These are phyloP conservation scores for Beauveria sp. DNA, from an alignment of 2,329 filamentous ascomycete species.

Conservation along the genomic window DNA sequence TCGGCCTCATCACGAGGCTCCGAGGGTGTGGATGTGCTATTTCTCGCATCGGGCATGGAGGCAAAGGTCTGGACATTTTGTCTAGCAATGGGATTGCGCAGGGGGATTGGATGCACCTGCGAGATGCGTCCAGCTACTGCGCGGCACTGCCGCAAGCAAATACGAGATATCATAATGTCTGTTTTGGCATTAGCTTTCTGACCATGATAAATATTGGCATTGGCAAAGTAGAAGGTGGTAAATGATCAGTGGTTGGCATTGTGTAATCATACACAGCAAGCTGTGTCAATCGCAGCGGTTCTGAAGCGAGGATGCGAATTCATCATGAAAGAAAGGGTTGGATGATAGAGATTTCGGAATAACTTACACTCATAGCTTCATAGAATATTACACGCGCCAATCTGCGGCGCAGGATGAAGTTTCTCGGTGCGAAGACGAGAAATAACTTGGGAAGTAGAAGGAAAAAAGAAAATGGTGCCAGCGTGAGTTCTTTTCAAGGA, in stretches of 20 bases:
- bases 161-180: constrained; percentile 31
- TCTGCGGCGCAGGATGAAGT: background rate
- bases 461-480: background rate
- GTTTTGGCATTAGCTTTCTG: constrained; percentile 15
- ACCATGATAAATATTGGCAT: constrained; percentile 8
- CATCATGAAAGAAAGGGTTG: constrained; percentile 28
- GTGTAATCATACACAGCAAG: constrained; percentile 37
- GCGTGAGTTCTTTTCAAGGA: constrained; percentile 7
- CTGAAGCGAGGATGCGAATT: constrained; percentile 37
- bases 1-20: constrained; percentile 17
- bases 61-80: constrained; percentile 3
- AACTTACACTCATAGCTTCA: constrained; percentile 33
- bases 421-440: background rate
- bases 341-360: background rate
- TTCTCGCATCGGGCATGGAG: constrained; percentile 2
- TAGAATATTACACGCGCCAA: constrained; percentile 7
- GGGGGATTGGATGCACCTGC: background rate
- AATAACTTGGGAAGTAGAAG: background rate
- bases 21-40: constrained; percentile 13
- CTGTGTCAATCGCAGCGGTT: constrained; percentile 45
- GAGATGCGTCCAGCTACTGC: constrained; percentile 13
- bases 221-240: constrained; percentile 10
- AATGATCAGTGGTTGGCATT: constrained; percentile 32
- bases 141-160: constrained; percentile 29
- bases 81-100: constrained; percentile 5